Base-by-base conservation (phyloP, 305 asterid genomes). In the Rubia tinctorum region DNA sequence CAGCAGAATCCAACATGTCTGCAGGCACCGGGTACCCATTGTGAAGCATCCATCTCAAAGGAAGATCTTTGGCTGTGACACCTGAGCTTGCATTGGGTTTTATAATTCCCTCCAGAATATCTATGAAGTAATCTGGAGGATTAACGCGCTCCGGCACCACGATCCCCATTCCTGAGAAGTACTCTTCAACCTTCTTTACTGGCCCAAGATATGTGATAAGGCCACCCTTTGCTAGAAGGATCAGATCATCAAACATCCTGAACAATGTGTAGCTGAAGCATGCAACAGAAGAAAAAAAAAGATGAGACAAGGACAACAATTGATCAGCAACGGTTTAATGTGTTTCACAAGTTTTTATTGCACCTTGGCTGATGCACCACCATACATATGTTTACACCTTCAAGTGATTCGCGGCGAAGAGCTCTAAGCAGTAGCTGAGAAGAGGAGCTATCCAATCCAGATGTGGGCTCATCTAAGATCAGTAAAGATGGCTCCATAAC, bases 181-280 rank as follows among this genome's bases (percentile, higher is more conserved):
- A 94, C 58, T 87, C 92, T 74, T 92, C 99, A 22, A 92, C 97
- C 51, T 92, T 91, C 80, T 73, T 85, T 71, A 94, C 96, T 51
- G 97, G 87, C 60, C 99, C 99, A 71, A 84, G 99, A 77, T 94
- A 94, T 37, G 75, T 96, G 23, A 86, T 87, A 59, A 92, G 96
- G 75, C 98, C 98, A 71, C 98, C 98, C 84, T 94, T 94, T 17
- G 99, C 99, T 77, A 94, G 90, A 82, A 94, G 99, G 82, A 94
- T 89, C 85, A 94, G 79, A 79, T 94, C 99, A 77, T 94, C 98
- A 71, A 92, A 30, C 3, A 1, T 30, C 3, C 37, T 30, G 90
- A 92, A 94, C 88, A 94, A 79, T 30, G 97, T 76, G 82, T 92
- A 94, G 82, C 99, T 94, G 96, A 78, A 86, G 76, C 75, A 77